A percentile compares a stretch with the other conserved stretches of the same genome.
Evolutionary conservation across 345 rosid genomes (phyloP).

Genomic region (Eucalyptus leucophloia): DNA sequence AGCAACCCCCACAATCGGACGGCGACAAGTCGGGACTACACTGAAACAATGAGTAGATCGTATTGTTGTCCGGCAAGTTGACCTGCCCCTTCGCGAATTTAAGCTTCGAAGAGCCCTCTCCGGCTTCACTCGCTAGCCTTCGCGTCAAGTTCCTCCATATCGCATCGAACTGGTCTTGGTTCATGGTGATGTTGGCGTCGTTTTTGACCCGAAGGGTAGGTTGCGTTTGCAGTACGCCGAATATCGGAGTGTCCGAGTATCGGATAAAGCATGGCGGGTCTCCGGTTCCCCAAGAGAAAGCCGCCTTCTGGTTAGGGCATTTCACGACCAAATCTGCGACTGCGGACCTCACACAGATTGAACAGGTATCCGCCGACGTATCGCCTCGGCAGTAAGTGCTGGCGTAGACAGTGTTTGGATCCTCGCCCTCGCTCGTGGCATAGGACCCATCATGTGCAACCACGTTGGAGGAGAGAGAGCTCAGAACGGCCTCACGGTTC

Average conservation of each 20-base stretch:
- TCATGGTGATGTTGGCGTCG: neutral
- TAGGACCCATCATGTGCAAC: neutral
- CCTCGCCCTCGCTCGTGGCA: neutral
- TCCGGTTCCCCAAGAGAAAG: constrained; percentile 1
- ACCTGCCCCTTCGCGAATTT: constrained; percentile 26
- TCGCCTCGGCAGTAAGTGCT: constrained; percentile 21
- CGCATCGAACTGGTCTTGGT: constrained; percentile 5
- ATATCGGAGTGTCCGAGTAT: constrained; percentile 10
- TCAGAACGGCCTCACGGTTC: constrained; percentile 3
- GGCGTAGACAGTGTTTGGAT: neutral
- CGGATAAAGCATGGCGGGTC: constrained; percentile 20
- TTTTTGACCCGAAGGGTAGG: neutral
- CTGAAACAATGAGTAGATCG: constrained; percentile 27
- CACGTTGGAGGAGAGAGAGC: neutral
- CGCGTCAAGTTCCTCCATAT: constrained; percentile 21
- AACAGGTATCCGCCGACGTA: constrained; percentile 8
- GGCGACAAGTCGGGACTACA: constrained; percentile 45
- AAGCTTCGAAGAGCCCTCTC: constrained; percentile 6
- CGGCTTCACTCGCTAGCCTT: neutral
- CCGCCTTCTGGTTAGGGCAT: constrained; percentile 31
- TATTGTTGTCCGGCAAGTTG: neutral
- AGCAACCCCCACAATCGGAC: constrained; percentile 14
- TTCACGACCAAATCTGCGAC: neutral
- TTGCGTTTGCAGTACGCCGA: constrained; percentile 7
- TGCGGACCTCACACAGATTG: neutral